These are phyloP conservation scores for Dioscorea alata DNA, from an alignment of 106 monocot genomes.

Conservation along the genomic window DNA sequence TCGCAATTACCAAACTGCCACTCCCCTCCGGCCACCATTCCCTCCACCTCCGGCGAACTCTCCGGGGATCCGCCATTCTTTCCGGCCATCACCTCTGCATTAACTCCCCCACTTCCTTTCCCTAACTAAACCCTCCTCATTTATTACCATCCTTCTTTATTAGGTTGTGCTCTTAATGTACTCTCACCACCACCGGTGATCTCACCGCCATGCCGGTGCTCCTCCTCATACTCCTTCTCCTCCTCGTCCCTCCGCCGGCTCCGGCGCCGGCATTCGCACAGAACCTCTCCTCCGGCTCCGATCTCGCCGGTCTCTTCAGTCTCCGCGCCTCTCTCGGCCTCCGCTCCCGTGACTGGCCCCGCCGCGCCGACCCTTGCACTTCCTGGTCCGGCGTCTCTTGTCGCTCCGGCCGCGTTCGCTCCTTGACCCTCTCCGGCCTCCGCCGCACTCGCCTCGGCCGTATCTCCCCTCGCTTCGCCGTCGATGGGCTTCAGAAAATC, in stretches of 20 bases:
- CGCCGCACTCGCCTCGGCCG: conserved; percentile 73
- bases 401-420: conserved; percentile 45
- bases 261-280: conserved; percentile 8
- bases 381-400: conserved; percentile 66
- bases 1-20: no score
- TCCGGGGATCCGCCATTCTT: no score
- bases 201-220: not conserved
- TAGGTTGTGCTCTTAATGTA: not conserved
- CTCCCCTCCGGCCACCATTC: no score
- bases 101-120: no score
- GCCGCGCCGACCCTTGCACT: conserved; percentile 59
- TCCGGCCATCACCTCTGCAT: no score
- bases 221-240: not conserved
- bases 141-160: no score
- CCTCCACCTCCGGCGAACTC: no score
- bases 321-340: conserved; percentile 72
- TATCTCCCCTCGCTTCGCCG: conserved; percentile 52
- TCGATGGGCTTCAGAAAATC: conserved; percentile 73
- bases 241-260: not conserved
- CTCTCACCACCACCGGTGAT: not conserved
- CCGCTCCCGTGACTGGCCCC: conserved; percentile 80
- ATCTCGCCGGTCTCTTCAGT: conserved; percentile 53
- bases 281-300: conserved; percentile 31
- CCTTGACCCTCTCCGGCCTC: conserved; percentile 44
- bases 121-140: no score